phyloP scores from a whole-genome alignment of 768 basidiomycete genomes.

The Tricholoma matsutake region DNA sequence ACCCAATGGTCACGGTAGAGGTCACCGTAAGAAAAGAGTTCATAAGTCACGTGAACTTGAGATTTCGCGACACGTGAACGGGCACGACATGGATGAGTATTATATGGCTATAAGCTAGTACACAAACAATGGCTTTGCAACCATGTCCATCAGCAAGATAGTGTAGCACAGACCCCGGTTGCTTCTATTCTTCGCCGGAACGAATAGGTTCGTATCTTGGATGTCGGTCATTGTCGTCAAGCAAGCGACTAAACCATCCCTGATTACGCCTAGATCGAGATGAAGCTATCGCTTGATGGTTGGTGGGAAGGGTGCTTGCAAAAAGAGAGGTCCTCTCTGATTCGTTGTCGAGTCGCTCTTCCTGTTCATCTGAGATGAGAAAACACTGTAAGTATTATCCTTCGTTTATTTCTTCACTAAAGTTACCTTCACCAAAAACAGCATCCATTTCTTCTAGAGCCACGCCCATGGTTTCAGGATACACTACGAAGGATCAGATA shows the following conservation, averaged over 20 bases:
- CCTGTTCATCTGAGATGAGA: slow-evolving; percentile 33
- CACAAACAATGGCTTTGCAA: not conserved
- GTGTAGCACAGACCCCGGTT: not conserved
- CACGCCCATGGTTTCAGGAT: slow-evolving; percentile 84
- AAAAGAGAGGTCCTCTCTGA: slow-evolving; percentile 58
- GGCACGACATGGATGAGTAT: too few relatives aligned
- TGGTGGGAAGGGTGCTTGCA: slow-evolving; percentile 33
- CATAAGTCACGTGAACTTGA: slow-evolving; percentile 23
- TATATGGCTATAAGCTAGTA: not conserved
- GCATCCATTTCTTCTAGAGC: slow-evolving; percentile 90
- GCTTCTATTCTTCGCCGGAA: slow-evolving; percentile 14
- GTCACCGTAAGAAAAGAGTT: slow-evolving; percentile 17
- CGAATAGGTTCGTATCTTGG: slow-evolving; percentile 28
- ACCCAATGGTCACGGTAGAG: slow-evolving; percentile 9
- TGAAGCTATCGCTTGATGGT: slow-evolving; percentile 33
- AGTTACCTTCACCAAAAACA: slow-evolving; percentile 83
- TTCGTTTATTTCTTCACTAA: not conserved
- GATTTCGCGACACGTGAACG: too few relatives aligned
- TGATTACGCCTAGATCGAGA: slow-evolving; percentile 21
- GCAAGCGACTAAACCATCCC: slow-evolving; percentile 51
- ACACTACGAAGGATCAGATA: slow-evolving; percentile 43
- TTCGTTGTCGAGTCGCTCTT: slow-evolving; percentile 65
- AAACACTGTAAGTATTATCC: not conserved
- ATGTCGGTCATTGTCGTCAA: slow-evolving; percentile 34
- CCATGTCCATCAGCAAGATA: not conserved